Percentiles rank a stretch among this genome's conserved stretches.
These are phyloP conservation scores for Linanthus parryae DNA, from an alignment of 148 eudicot species.

Conservation along the genomic window DNA sequence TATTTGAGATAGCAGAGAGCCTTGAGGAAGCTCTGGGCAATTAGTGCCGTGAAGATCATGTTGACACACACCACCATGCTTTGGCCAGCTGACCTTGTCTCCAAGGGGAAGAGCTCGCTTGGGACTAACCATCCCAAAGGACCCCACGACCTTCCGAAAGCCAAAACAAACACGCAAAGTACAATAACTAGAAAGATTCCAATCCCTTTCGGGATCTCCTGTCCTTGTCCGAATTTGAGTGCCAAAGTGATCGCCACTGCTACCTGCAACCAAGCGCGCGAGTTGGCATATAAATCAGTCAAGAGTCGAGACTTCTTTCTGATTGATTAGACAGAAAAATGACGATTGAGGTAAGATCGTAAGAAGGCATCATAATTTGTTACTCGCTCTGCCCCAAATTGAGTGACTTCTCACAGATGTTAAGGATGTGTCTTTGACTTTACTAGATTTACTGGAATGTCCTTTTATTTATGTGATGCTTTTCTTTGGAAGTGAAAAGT, in stretches of 20 bases:
- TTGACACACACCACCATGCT: conserved; percentile 83
- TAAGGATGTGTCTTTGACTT: too few relatives aligned
- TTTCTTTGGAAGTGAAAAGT: too few relatives aligned
- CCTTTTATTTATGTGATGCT: too few relatives aligned
- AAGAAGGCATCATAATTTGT: too few relatives aligned
- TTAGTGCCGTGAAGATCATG: conserved; percentile 81
- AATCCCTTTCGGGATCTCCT: conserved; percentile 37
- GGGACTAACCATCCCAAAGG: conserved; percentile 96
- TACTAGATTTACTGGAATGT: too few relatives aligned
- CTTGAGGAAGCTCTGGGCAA: conserved; percentile 70
- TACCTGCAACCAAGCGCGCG: too few relatives aligned
- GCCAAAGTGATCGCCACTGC: conserved; percentile 53
- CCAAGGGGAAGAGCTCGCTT: conserved; percentile 86
- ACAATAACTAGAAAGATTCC: conserved; percentile 53
- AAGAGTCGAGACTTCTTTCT: too few relatives aligned
- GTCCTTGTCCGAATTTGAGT: conserved; percentile 49
- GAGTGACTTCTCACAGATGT: too few relatives aligned
- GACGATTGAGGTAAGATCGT: too few relatives aligned
- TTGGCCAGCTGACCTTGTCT: conserved; percentile 93
- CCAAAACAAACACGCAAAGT: conserved; percentile 72
- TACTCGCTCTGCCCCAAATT: too few relatives aligned
- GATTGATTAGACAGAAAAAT: too few relatives aligned
- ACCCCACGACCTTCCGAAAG: conserved; percentile 96
- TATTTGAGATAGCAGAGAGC: conserved; percentile 68
- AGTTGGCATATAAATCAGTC: too few relatives aligned